Evolutionary conservation across 495 filamentous ascomycete species (phyloP).

Genomic region (Pyronema domesticum): DNA sequence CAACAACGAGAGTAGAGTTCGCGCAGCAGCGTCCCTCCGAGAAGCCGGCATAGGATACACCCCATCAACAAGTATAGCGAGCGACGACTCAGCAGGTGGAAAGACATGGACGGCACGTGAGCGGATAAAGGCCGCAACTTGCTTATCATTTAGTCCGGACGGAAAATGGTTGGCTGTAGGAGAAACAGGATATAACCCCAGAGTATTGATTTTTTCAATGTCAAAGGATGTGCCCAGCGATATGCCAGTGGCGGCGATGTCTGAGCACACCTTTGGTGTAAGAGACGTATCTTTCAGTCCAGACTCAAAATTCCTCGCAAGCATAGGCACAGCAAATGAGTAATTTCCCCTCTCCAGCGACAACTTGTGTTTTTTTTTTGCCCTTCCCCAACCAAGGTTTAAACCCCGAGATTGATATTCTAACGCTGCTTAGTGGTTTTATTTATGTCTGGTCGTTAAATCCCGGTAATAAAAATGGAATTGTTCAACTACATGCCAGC

Average conservation of each 20-base stretch:
- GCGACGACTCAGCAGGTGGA: slow-evolving; percentile 42
- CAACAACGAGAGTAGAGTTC: slow-evolving; percentile 41
- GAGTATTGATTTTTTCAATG: slow-evolving; percentile 76
- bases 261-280: slow-evolving; percentile 81
- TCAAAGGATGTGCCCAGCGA: slow-evolving; percentile 57
- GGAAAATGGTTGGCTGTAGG: slow-evolving; percentile 79
- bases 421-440: slow-evolving; percentile 39
- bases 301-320: slow-evolving; percentile 73
- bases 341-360: slow-evolving; percentile 10
- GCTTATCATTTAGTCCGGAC: slow-evolving; percentile 76
- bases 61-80: slow-evolving; percentile 27
- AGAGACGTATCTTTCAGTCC: slow-evolving; percentile 74
- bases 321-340: slow-evolving; percentile 72
- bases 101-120: slow-evolving; percentile 74
- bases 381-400: too few species aligned
- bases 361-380: neutral
- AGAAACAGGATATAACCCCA: slow-evolving; percentile 85
- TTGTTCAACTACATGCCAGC: slow-evolving; percentile 71
- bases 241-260: slow-evolving; percentile 63
- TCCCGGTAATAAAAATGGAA: slow-evolving; percentile 45
- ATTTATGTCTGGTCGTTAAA: slow-evolving; percentile 82
- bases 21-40: slow-evolving; percentile 35
- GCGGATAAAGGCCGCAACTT: slow-evolving; percentile 89
- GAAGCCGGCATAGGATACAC: slow-evolving; percentile 35
- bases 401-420: neutral